Evolutionary conservation across 148 eudicot genomes (phyloP).

Genomic region (Polygonum maritimum): DNA sequence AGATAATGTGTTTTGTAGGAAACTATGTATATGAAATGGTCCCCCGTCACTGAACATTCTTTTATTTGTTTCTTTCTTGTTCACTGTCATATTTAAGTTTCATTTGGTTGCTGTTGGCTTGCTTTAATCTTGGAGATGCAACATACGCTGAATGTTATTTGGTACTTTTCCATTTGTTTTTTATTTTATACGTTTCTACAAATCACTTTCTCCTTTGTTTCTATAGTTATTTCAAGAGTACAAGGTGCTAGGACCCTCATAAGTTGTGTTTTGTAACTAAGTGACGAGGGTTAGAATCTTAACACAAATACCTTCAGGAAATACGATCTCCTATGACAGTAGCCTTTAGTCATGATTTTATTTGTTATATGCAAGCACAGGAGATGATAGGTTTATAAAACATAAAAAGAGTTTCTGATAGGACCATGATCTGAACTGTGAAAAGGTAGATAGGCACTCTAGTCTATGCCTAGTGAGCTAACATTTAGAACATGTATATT

Average conservation of each 20-base stretch:
- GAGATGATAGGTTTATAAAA: not conserved
- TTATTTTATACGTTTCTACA: not conserved
- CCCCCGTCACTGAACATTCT: not conserved
- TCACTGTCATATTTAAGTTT: not conserved
- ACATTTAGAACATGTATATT: not conserved
- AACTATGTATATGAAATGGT: not conserved
- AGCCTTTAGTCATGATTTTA: not conserved
- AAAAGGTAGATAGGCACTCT: not conserved
- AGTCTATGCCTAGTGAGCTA: not conserved
- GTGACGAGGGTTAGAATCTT: not conserved
- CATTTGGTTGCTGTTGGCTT: not conserved
- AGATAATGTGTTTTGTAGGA: not conserved
- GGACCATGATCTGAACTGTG: not conserved
- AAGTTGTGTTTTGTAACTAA: not conserved
- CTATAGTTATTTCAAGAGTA: not conserved
- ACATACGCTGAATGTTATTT: not conserved
- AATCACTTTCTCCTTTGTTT: not conserved
- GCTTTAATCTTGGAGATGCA: slow-evolving; percentile 1
- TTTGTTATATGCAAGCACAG: not conserved
- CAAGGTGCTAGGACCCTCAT: not conserved
- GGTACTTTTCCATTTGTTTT: slow-evolving; percentile 1
- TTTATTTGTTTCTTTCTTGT: not conserved
- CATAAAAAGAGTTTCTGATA: not conserved
- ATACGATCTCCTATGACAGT: not conserved
- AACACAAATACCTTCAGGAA: not conserved